Evolutionary conservation across 345 rosid species (phyloP).

Genomic region (Acer negundo): DNA sequence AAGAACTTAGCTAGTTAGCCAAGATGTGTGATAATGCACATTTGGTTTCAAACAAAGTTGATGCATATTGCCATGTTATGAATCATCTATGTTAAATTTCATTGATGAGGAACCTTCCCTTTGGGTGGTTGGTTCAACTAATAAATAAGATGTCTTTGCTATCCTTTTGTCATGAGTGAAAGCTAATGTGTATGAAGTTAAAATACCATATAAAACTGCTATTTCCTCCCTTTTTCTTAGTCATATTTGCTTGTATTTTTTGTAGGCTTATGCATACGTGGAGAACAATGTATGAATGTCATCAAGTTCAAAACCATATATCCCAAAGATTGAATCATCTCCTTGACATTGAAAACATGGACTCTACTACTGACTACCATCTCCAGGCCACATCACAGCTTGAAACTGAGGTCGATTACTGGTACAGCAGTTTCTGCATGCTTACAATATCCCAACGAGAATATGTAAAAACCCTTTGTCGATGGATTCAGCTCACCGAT

Average conservation of each 20-base stretch:
- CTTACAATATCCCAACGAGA: constrained; percentile 63
- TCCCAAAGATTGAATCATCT: constrained; percentile 70
- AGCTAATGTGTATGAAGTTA: neutral
- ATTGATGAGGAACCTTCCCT: neutral
- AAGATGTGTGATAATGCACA: neutral
- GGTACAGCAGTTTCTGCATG: constrained; percentile 78
- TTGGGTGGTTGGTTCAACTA: neutral
- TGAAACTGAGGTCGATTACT: constrained; percentile 66
- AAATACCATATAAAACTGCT: neutral
- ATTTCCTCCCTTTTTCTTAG: neutral
- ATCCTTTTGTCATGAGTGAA: neutral
- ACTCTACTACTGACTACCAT: constrained; percentile 65
- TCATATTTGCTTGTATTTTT: constrained; percentile 7
- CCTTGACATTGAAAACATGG: constrained; percentile 42
- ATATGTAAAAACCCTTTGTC: constrained; percentile 61
- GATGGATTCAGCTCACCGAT: constrained; percentile 68
- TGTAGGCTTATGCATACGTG: constrained; percentile 70
- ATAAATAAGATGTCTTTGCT: neutral
- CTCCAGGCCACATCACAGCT: constrained; percentile 79
- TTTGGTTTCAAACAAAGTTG: neutral
- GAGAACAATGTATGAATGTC: constrained; percentile 79
- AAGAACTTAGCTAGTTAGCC: neutral
- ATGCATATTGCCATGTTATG: neutral
- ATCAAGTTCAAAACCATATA: constrained; percentile 71
- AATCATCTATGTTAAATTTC: neutral